phyloP scores from a whole-genome alignment of 2,329 filamentous ascomycete species.

The Fusarium nelsonii region DNA sequence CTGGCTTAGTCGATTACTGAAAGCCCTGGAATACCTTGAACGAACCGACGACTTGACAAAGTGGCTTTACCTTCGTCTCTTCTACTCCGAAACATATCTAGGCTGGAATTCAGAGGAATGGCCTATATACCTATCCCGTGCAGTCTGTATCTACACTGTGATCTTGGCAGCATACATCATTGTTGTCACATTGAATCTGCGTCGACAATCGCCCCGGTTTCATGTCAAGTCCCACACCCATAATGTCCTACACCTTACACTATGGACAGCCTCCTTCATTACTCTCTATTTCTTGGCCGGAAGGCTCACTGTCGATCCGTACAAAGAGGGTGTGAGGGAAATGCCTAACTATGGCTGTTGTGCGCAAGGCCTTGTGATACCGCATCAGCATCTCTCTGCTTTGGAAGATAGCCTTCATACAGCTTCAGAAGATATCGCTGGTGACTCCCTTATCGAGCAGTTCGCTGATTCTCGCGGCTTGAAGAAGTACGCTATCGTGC shows the following conservation, averaged over 20 bases:
- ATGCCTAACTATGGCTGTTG: slow-evolving; percentile 54
- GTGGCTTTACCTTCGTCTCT: slow-evolving; percentile 53
- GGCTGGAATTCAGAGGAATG: slow-evolving; percentile 54
- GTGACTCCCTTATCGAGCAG: slow-evolving; percentile 51
- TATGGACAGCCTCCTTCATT: slow-evolving; percentile 47
- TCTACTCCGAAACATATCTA: slow-evolving; percentile 53
- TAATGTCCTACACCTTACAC: slow-evolving; percentile 30
- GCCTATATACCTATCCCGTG: slow-evolving; percentile 42
- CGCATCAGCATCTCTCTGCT: slow-evolving; percentile 42
- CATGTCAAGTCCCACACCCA: neutral
- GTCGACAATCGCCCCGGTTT: slow-evolving; percentile 1
- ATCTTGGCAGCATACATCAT: slow-evolving; percentile 33
- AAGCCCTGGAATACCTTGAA: slow-evolving; percentile 27
- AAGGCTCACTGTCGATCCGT: slow-evolving; percentile 44
- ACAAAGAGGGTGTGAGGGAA: slow-evolving; percentile 46
- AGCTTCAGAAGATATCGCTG: slow-evolving; percentile 42
- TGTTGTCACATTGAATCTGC: slow-evolving; percentile 13
- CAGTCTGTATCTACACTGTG: neutral
- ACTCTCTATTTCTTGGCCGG: slow-evolving; percentile 49
- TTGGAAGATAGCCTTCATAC: slow-evolving; percentile 36
- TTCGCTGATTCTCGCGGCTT: slow-evolving; percentile 44
- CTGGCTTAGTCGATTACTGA: slow-evolving; percentile 47
- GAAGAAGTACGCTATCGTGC: slow-evolving; percentile 51
- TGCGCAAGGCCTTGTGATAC: slow-evolving; percentile 52
- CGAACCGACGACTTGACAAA: slow-evolving; percentile 35